Base-by-base conservation (phyloP, 768 basidiomycete genomes). In the Trametes punicea region DNA sequence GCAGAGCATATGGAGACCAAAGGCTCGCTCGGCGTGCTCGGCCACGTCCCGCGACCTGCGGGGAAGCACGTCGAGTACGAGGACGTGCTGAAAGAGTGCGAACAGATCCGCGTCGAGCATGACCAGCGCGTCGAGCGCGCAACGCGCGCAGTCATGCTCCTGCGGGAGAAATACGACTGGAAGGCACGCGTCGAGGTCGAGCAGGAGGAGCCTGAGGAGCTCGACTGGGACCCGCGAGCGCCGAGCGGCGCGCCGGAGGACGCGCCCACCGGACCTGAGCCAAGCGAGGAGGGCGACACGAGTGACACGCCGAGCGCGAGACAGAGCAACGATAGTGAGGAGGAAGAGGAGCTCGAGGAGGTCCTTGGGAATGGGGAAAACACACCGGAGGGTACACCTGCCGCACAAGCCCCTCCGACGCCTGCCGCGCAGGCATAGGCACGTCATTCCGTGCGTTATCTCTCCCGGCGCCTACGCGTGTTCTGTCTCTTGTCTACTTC, bases 111-210 rank as follows among this genome's bases (percentile, higher is more conserved):
- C 20, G 73, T 73, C 8, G 87, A 83, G 21, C 90, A 93, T 62
- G 90, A 93, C 69, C 75, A 73, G 42, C 79, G 89, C 5, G 86
- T 87, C 2, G 88, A 90, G 56, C 77, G 90, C 10, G 90, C 90
- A 0, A 78, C 87, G n/a, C 76, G 85, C 39, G 90, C 91, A 0
- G 90, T 93, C 9, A 77, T 76, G 34, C 85, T 93, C 80, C 73
- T 93, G 7, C 73, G 80, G 55, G 90, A 93, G 53, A 87, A 82
- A 69, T 92, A 85, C 67, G 88, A 92, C 44, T 90, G 89, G 87
- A 85, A 84, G 67, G 81, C 83, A 61, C 77, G 90, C n/a, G 86
- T 92, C 20, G 83, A 82, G 57, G 88, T 90, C 11, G 84, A 86
- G 64, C 81, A 83, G 13, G 88, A 88, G 60, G 88, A 90, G 68